A percentile compares a stretch with the other conserved stretches of the same genome.
These are phyloP conservation scores for Leersia perrieri DNA, from an alignment of 176 grass and related monocot species.

Conservation along the genomic window DNA sequence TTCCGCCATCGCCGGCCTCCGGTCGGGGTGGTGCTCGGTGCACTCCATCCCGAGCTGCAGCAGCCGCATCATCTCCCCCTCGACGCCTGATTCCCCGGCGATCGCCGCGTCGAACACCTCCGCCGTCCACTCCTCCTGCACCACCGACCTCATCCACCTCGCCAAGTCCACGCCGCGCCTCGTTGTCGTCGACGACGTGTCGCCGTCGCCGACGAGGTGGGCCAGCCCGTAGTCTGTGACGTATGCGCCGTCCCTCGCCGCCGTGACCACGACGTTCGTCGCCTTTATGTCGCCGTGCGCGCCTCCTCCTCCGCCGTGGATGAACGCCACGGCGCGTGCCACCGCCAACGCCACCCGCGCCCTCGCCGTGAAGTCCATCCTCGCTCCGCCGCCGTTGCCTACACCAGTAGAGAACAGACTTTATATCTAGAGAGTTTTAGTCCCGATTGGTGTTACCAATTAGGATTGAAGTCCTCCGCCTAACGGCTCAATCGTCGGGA, in stretches of 20 bases:
- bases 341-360: slow-evolving; percentile 59
- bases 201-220: slow-evolving; percentile 37
- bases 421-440: too few relatives aligned
- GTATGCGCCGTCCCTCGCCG: slow-evolving; percentile 24
- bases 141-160: slow-evolving; percentile 70
- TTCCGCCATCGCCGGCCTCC: slow-evolving; percentile 51
- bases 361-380: slow-evolving; percentile 50
- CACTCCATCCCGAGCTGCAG: slow-evolving; percentile 82
- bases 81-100: slow-evolving; percentile 14
- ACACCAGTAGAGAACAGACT: slow-evolving; percentile 44
- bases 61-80: slow-evolving; percentile 70
- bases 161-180: slow-evolving; percentile 67
- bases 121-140: slow-evolving; percentile 72
- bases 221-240: slow-evolving; percentile 57
- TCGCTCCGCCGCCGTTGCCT: slow-evolving; percentile 24
- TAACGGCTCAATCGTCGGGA: too few relatives aligned
- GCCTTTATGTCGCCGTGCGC: slow-evolving; percentile 80
- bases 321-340: slow-evolving; percentile 70
- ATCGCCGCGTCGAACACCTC: slow-evolving; percentile 81
- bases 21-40: slow-evolving; percentile 50
- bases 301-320: slow-evolving; percentile 46
- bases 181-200: slow-evolving; percentile 36
- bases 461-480: too few relatives aligned
- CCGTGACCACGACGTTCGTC: slow-evolving; percentile 55
- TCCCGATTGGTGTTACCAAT: too few relatives aligned